phyloP scores from a whole-genome alignment of 1,139 yeast species.

The Debaryomyces sp. region DNA sequence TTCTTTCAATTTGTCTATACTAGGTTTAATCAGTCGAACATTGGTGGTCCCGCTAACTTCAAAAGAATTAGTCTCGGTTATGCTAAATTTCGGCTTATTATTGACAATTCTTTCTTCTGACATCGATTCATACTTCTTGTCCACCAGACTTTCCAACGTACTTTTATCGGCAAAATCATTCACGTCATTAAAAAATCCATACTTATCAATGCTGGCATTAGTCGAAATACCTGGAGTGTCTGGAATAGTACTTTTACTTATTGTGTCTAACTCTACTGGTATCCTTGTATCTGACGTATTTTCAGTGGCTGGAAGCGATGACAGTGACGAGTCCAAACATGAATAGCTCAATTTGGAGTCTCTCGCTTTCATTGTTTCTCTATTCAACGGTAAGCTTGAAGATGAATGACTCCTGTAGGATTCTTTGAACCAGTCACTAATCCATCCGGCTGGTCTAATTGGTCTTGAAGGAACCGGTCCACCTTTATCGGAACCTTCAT shows the following conservation, averaged over 20 bases:
- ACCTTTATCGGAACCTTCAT: neutral
- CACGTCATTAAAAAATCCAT: slow-evolving; percentile 47
- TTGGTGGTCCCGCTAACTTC: slow-evolving; percentile 12
- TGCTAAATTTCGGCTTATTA: slow-evolving; percentile 9
- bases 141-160: neutral
- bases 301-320: neutral
- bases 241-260: slow-evolving; percentile 28
- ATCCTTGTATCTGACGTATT: slow-evolving; percentile 18
- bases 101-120: slow-evolving; percentile 2
- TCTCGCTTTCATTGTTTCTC: neutral
- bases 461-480: neutral
- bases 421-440: slow-evolving; percentile 21
- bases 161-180: slow-evolving; percentile 2
- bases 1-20: slow-evolving; percentile 31
- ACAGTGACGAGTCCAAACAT: neutral
- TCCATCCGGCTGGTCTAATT: slow-evolving; percentile 16
- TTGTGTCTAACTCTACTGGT: slow-evolving; percentile 52
- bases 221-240: slow-evolving; percentile 12
- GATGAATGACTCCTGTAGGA: neutral
- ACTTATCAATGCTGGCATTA: slow-evolving; percentile 45
- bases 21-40: slow-evolving; percentile 7
- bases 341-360: neutral
- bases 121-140: neutral
- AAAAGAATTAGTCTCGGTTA: slow-evolving; percentile 11
- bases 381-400: neutral